These are phyloP conservation scores for Pilatotrama ljubarskyi DNA, from an alignment of 768 basidiomycete species.

Conservation along the genomic window DNA sequence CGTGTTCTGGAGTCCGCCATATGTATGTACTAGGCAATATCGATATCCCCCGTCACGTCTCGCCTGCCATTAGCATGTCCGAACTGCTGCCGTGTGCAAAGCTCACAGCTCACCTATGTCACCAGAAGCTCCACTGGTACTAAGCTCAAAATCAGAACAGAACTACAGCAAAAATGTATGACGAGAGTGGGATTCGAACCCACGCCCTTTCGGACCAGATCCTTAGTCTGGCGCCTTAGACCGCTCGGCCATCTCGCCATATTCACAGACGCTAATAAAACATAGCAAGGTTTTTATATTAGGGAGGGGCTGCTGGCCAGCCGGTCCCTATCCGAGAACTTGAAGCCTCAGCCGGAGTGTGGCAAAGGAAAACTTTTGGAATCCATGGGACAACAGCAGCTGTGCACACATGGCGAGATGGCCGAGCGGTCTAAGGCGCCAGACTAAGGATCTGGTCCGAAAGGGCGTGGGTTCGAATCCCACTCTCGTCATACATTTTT, in stretches of 20 bases:
- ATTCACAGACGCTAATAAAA: background rate
- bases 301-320: too few relatives aligned
- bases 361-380: too few relatives aligned
- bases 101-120: too few relatives aligned
- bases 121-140: too few relatives aligned
- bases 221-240: conserved; percentile 79
- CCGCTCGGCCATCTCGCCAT: conserved; percentile 79
- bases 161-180: too few relatives aligned
- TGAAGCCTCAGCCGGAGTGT: too few relatives aligned
- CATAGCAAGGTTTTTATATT: background rate
- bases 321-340: too few relatives aligned
- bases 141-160: too few relatives aligned
- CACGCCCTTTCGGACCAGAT: conserved; percentile 49
- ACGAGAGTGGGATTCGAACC: conserved; percentile 23
- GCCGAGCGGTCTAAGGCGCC: conserved; percentile 91
- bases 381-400: too few relatives aligned
- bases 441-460: conserved; percentile 51
- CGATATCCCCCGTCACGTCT: background rate
- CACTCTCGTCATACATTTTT: conserved; percentile 11
- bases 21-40: conserved; percentile 16
- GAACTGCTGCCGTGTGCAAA: too few relatives aligned
- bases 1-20: conserved; percentile 13
- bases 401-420: too few relatives aligned
- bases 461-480: conserved; percentile 42
- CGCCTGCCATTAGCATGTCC: background rate